A percentile compares a stretch with the other conserved stretches of the same genome.
Conservation (phyloP, 2,329 filamentous ascomycete species). For the Sarocladium oryzae region DNA sequence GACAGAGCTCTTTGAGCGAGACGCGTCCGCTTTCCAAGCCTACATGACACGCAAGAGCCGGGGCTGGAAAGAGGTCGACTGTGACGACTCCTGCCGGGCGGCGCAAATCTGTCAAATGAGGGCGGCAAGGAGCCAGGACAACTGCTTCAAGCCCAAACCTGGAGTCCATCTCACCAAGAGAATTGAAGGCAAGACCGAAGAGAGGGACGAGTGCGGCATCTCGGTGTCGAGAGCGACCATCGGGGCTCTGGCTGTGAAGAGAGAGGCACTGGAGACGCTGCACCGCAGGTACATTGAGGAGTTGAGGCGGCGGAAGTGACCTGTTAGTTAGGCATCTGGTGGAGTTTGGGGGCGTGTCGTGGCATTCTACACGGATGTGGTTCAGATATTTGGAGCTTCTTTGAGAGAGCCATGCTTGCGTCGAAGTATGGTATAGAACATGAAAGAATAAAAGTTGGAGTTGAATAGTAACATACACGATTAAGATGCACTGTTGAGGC, state of each 20-base stretch:
- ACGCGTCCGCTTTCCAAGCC: conserved; percentile 36
- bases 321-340: too few relatives aligned
- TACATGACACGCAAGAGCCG: conserved; percentile 43
- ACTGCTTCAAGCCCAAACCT: conserved; percentile 25
- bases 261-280: conserved; percentile 17
- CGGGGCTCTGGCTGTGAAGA: conserved; percentile 18
- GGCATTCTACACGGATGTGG: too few relatives aligned
- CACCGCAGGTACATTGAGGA: background rate
- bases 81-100: conserved; percentile 34
- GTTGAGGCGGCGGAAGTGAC: background rate
- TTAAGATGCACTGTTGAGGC: too few relatives aligned
- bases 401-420: too few relatives aligned
- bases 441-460: too few relatives aligned
- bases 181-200: conserved; percentile 14
- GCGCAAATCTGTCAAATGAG: conserved; percentile 46
- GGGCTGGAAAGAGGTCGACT: conserved; percentile 34
- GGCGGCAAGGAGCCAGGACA: conserved; percentile 45
- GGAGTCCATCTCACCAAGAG: conserved; percentile 29
- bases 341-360: too few relatives aligned
- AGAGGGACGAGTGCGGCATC: conserved; percentile 23
- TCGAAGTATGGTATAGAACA: too few relatives aligned
- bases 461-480: too few relatives aligned
- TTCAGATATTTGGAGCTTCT: too few relatives aligned
- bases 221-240: conserved; percentile 22
- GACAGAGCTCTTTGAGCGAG: conserved; percentile 38